These are phyloP conservation scores for Rubus parviflorus DNA, from an alignment of 306 rosid species.

Conservation along the genomic window DNA sequence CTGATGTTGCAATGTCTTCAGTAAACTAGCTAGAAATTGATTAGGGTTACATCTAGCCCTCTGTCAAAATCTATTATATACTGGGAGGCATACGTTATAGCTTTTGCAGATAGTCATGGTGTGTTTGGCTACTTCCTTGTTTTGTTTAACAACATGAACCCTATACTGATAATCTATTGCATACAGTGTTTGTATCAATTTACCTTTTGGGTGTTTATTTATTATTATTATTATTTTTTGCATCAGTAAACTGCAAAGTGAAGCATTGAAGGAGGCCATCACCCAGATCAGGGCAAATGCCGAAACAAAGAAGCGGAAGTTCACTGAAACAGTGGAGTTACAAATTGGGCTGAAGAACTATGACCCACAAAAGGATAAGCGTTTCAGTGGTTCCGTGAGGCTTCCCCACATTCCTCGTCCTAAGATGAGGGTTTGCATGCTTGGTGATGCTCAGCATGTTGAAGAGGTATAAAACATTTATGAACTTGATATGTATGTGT, in stretches of 20 bases:
- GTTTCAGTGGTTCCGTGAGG: slow-evolving; percentile 73
- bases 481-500: background rate
- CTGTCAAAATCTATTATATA: too few species aligned
- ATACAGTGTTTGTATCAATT: background rate
- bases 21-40: too few species aligned
- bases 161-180: background rate
- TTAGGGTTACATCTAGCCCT: too few species aligned
- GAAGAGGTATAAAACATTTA: slow-evolving; percentile 56
- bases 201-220: background rate
- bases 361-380: slow-evolving; percentile 83
- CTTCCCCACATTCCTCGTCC: slow-evolving; percentile 81
- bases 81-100: too few species aligned
- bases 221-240: background rate
- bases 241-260: slow-evolving; percentile 49
- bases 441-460: slow-evolving; percentile 82
- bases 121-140: too few species aligned
- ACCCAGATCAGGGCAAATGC: slow-evolving; percentile 27
- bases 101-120: too few species aligned
- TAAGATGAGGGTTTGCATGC: slow-evolving; percentile 80
- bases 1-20: too few species aligned
- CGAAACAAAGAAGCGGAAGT: slow-evolving; percentile 45
- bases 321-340: slow-evolving; percentile 70
- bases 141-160: background rate
- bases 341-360: slow-evolving; percentile 78
- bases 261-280: slow-evolving; percentile 50